A percentile compares a stretch with the other conserved stretches of the same genome.
Evolutionary conservation across 2,329 filamentous ascomycete species (phyloP).

Genomic region (Sporothrix phasma): DNA sequence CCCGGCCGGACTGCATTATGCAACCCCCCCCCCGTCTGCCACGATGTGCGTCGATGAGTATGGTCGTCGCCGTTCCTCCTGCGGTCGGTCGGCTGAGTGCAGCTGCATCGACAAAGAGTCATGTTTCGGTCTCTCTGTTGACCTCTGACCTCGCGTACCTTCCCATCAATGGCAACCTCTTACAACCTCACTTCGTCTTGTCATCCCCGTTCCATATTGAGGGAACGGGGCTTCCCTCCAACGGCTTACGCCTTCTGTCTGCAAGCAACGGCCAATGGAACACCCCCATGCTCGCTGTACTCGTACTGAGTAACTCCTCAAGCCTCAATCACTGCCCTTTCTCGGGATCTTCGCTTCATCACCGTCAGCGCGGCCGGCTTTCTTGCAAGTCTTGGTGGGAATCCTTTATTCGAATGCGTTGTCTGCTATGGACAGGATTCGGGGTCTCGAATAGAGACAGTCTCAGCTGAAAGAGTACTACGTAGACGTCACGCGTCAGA

Average conservation of each 20-base stretch:
- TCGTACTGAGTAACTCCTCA: neutral
- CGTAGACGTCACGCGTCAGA: neutral
- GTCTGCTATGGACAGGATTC: constrained; percentile 1
- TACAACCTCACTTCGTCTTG: neutral
- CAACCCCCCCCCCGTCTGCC: neutral
- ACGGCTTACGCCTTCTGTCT: neutral
- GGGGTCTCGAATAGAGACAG: neutral
- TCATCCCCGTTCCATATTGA: neutral
- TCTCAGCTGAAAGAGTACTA: neutral
- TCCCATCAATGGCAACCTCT: too few relatives aligned
- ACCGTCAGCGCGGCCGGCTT: neutral
- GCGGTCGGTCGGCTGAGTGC: neutral
- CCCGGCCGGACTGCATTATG: too few relatives aligned
- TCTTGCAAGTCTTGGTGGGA: neutral
- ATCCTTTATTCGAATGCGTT: neutral
- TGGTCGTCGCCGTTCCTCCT: neutral
- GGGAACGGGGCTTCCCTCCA: neutral
- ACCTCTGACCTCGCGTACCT: neutral
- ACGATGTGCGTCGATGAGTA: neutral
- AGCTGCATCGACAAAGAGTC: neutral
- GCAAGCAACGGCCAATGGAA: neutral
- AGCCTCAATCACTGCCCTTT: neutral
- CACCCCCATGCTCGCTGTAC: neutral
- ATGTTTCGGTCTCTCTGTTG: neutral
- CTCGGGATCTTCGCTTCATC: neutral